Conservation (phyloP, 202 grass and related monocot genomes). For the Setaria italica region DNA sequence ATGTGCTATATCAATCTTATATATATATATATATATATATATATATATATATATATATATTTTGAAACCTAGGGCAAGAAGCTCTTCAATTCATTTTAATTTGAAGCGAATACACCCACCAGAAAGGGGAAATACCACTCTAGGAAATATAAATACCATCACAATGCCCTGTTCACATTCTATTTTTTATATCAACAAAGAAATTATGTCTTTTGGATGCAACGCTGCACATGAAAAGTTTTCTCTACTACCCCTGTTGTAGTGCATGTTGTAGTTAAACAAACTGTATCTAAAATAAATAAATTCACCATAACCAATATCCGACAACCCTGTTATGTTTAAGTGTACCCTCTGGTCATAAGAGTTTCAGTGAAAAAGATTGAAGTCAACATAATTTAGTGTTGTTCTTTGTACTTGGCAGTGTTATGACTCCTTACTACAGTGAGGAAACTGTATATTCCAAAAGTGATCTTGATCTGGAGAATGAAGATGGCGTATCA, state of each 20-base stretch:
- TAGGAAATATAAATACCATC: conserved; percentile 8
- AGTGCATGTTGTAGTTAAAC: not conserved
- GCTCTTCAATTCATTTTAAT: conserved; percentile 5
- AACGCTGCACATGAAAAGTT: not conserved
- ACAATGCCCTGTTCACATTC: not conserved
- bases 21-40: not conserved
- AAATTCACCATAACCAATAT: conserved; percentile 35
- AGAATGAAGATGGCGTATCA: conserved; percentile 98
- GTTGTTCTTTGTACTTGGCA: conserved; percentile 48
- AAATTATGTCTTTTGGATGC: not conserved
- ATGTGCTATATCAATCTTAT: not conserved
- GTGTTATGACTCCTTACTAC: conserved; percentile 98
- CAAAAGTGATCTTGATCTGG: conserved; percentile 95
- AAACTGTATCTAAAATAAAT: not conserved
- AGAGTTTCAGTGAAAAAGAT: conserved; percentile 44
- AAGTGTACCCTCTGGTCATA: conserved; percentile 36
- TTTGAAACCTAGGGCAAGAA: not conserved
- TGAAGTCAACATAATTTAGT: conserved; percentile 29
- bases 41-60: not conserved
- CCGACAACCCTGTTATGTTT: conserved; percentile 28
- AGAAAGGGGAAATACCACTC: not conserved
- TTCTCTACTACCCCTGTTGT: not conserved
- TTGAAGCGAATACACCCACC: not conserved
- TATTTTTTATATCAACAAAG: conserved; percentile 20
- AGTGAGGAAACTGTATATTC: conserved; percentile 97